Evolutionary conservation across 768 basidiomycete genomes (phyloP).

Genomic region (Agaricus bisporus): DNA sequence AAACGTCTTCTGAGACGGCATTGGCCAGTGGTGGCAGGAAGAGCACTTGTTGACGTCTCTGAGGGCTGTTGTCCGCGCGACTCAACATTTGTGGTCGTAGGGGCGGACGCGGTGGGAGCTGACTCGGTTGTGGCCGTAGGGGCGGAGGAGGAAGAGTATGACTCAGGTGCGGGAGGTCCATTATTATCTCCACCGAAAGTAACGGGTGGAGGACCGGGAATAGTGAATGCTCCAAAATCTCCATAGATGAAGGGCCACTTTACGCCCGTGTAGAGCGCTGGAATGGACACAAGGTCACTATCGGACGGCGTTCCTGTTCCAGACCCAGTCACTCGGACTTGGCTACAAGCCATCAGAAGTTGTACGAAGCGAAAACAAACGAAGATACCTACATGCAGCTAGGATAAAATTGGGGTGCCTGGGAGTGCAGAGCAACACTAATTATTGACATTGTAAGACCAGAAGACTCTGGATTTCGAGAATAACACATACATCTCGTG

Average conservation of each 20-base stretch:
- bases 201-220: constrained; percentile 30
- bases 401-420: constrained; percentile 39
- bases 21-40: not conserved
- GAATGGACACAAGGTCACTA: constrained; percentile 28
- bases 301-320: constrained; percentile 28
- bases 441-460: constrained; percentile 6
- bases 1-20: constrained; percentile 14
- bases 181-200: constrained; percentile 21
- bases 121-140: not conserved
- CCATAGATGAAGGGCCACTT: constrained; percentile 30
- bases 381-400: constrained; percentile 38
- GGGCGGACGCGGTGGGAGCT: not conserved
- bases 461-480: not conserved
- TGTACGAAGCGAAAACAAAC: not conserved
- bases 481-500: constrained; percentile 37
- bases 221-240: constrained; percentile 26
- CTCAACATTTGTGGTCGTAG: constrained; percentile 7
- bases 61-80: constrained; percentile 4
- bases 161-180: constrained; percentile 10
- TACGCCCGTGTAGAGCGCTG: constrained; percentile 26
- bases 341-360: constrained; percentile 15
- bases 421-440: constrained; percentile 41
- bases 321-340: constrained; percentile 31
- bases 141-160: not conserved
- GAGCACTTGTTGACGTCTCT: constrained; percentile 2